A percentile compares a stretch with the other conserved stretches of the same genome.
Evolutionary conservation across 768 basidiomycete species (phyloP).

Genomic region (Leccinum boreale): DNA sequence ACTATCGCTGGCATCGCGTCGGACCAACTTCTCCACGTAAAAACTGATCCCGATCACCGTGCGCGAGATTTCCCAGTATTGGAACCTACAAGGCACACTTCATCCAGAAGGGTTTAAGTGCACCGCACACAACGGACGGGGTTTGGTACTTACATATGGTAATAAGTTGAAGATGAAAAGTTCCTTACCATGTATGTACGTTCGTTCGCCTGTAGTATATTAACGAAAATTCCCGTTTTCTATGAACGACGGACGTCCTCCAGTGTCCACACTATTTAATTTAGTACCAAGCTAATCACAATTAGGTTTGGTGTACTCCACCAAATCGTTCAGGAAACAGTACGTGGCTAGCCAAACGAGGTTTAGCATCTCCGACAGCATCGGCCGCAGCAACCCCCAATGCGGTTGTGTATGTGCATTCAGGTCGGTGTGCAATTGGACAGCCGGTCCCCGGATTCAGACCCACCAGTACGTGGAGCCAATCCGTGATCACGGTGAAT

Average conservation of each 20-base stretch:
- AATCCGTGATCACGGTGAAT: background rate
- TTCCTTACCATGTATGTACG: conserved; percentile 10
- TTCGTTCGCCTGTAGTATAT: conserved; percentile 2
- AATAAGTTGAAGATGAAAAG: background rate
- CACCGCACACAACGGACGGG: conserved; percentile 13
- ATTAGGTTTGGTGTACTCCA: background rate
- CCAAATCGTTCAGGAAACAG: background rate
- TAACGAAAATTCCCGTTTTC: background rate
- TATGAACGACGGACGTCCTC: background rate
- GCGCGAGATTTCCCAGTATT: conserved; percentile 7
- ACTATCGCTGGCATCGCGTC: conserved; percentile 7
- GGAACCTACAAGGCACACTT: conserved; percentile 11
- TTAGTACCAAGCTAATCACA: background rate
- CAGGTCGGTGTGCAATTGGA: background rate
- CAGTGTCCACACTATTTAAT: background rate
- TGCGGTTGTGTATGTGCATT: conserved; percentile 3
- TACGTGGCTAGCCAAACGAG: conserved; percentile 3
- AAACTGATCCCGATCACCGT: conserved; percentile 13
- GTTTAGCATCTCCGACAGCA: conserved; percentile 9
- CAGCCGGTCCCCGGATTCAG: conserved; percentile 1
- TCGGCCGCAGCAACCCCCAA: conserved; percentile 18
- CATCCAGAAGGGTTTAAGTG: conserved; percentile 13
- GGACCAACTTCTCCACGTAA: conserved; percentile 24
- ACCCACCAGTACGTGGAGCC: background rate
- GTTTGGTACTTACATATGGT: conserved; percentile 2